Evolutionary conservation across 306 rosid genomes (phyloP).

Genomic region (Trifolium pratense): DNA sequence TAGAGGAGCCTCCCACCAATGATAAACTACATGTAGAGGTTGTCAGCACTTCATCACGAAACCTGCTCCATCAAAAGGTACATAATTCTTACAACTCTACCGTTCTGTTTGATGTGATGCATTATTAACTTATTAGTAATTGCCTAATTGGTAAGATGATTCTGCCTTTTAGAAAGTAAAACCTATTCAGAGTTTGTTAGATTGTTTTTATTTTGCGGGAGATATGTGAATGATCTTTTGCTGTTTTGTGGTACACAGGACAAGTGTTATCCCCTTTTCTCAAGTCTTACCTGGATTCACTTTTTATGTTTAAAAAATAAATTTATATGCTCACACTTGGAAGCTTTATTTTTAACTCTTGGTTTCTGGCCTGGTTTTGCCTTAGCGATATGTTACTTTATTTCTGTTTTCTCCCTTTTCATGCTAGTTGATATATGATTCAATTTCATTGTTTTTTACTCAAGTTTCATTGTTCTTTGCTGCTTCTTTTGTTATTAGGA

Average conservation of each 20-base stretch:
- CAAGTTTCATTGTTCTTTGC: conserved; percentile 4
- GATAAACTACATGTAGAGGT: conserved; percentile 79
- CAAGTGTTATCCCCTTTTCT: neutral
- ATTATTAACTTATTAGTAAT: neutral
- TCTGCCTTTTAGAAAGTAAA: conserved; percentile 6
- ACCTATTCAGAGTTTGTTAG: neutral
- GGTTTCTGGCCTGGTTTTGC: neutral
- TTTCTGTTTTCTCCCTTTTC: neutral
- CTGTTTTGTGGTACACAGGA: too few species aligned
- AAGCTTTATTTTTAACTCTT: neutral
- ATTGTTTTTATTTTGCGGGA: too few species aligned
- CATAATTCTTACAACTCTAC: conserved; percentile 28
- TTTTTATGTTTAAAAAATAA: too few species aligned
- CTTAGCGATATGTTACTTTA: neutral
- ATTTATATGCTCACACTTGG: too few species aligned
- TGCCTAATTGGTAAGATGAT: neutral
- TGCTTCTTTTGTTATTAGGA: conserved; percentile 56
- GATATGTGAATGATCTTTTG: too few species aligned
- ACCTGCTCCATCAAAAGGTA: conserved; percentile 85
- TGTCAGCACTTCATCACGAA: conserved; percentile 79
- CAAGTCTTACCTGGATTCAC: too few species aligned
- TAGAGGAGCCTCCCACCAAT: conserved; percentile 79
- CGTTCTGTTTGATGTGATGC: neutral
- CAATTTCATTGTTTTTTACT: conserved; percentile 2
- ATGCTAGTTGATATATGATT: conserved; percentile 26